Percentiles rank a stretch among this genome's conserved stretches.
Conservation (phyloP, 371 early-diverging fungal species). For the Mortierella polycephala region DNA sequence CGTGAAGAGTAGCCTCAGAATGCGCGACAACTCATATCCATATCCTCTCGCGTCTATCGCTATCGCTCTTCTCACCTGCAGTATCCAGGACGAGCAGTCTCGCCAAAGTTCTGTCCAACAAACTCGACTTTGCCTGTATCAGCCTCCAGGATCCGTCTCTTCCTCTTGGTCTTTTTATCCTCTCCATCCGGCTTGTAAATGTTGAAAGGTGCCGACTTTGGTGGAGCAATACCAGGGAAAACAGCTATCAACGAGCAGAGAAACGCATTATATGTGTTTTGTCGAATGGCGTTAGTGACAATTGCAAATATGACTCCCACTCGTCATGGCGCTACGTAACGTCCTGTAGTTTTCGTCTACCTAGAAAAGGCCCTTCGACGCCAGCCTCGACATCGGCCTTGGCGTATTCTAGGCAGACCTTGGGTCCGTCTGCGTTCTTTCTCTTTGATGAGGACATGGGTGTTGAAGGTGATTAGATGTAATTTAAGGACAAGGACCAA, state of each 20-base stretch:
- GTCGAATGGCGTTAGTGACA: no score
- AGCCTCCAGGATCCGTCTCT: constrained; percentile 63
- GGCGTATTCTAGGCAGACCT: constrained; percentile 38
- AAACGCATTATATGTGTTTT: no score
- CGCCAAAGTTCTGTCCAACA: constrained; percentile 75
- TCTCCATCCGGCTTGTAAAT: constrained; percentile 55
- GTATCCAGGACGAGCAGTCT: constrained; percentile 57
- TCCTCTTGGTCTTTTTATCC: constrained; percentile 52
- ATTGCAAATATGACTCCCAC: no score
- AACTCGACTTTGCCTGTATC: constrained; percentile 82
- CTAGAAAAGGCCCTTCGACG: constrained; percentile 47
- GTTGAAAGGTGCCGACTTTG: constrained; percentile 54
- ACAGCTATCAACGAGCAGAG: constrained; percentile 32
- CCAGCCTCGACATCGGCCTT: constrained; percentile 40
- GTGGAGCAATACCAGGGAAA: constrained; percentile 58
- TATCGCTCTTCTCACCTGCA: constrained; percentile 58
- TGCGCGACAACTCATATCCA: not conserved
- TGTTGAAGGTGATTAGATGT: not conserved
- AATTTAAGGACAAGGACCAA: not conserved
- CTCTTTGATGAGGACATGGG: constrained; percentile 46
- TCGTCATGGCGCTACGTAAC: no score
- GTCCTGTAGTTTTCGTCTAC: constrained; percentile 13
- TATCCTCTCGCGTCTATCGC: not conserved
- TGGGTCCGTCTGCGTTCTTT: constrained; percentile 31
- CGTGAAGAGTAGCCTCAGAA: not conserved